phyloP scores from a whole-genome alignment of 805 yeast species.

The Candida taoyuanica region DNA sequence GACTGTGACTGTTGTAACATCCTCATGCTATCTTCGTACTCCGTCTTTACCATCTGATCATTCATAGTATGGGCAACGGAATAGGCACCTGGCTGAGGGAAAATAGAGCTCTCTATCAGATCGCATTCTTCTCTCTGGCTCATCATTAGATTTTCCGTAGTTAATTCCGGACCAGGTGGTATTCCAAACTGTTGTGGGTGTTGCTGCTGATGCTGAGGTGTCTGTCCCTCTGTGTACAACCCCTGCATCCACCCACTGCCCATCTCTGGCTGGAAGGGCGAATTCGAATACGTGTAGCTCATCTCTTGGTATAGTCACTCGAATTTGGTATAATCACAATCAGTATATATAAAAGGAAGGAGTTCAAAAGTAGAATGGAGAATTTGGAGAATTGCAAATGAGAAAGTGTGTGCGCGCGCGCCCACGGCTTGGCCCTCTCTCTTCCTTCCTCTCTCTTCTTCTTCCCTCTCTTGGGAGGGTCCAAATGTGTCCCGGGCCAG shows the following conservation, averaged over 20 bases:
- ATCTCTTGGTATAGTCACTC: neutral
- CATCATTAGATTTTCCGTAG: constrained; percentile 11
- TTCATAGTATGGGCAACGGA: neutral
- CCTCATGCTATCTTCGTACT: constrained; percentile 1
- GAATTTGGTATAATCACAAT: no score
- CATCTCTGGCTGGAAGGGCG: constrained; percentile 1
- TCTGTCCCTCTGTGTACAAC: no score
- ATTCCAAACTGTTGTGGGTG: neutral
- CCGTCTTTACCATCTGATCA: constrained; percentile 3
- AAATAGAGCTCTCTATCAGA: constrained; percentile 13
- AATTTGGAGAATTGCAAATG: no score
- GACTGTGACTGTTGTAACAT: constrained; percentile 2
- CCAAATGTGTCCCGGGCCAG: no score
- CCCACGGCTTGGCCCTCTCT: no score
- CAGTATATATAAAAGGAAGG: no score
- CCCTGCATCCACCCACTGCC: neutral
- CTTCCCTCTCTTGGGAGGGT: no score
- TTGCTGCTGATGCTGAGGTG: no score
- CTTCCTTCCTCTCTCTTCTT: no score
- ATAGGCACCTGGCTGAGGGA: constrained; percentile 3
- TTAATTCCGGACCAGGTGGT: constrained; percentile 4
- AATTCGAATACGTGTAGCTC: constrained; percentile 6
- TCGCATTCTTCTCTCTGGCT: constrained; percentile 22
- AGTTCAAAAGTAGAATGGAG: no score
- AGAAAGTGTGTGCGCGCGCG: no score